Base-by-base conservation (phyloP, 129 eudicot genomes). In the sunflower (Helianthus annuus) region DNA sequence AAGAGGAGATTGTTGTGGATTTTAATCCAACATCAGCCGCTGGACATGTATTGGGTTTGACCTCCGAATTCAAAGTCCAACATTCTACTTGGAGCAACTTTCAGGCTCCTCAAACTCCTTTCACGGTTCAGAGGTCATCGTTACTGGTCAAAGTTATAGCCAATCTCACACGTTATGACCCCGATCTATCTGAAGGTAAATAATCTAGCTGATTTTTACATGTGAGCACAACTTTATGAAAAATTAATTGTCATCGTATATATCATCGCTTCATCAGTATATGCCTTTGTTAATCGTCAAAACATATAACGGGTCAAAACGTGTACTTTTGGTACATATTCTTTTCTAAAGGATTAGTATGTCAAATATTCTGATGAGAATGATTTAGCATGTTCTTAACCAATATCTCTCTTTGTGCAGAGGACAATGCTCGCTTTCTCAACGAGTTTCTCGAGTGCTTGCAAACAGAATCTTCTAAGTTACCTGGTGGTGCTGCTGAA, bases 61-160 rank as follows among this genome's bases (percentile, higher is more conserved):
- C 39, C 60, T 66, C 83, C 0, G 54, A 29, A 70, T 12, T 60
- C 74, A 52, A 76, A 52, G 68, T 29, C 63, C 8, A 70, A 76
- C 80, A 71, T 22, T 46, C 83, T 39, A 60, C 75, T 36, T 79
- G 76, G 70, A 70, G 42, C 68, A 80, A 85, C 49, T 54, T 59
- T 64, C 82, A 79, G 70, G 73, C 79, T 65, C 83, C 85, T 29
- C 80, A 78, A 40, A 75, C 84, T 66, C 80, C 96, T 16, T 89
- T 79, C 73, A 88, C 96, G 38, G 87, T 85, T 87, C 89, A 87
- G 69, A 87, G 83, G 71, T 83, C 96, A 65, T 83, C 98, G 10
- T 78, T 89, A 66, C 63, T 92, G 81, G 87, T 89, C 75, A 92
- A 92, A 85, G 80, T 87, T 44, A 71, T 92, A 45, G 95, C 96